Evolutionary conservation across 2,329 filamentous ascomycete genomes (phyloP).

Genomic region (Fusarium poae): DNA sequence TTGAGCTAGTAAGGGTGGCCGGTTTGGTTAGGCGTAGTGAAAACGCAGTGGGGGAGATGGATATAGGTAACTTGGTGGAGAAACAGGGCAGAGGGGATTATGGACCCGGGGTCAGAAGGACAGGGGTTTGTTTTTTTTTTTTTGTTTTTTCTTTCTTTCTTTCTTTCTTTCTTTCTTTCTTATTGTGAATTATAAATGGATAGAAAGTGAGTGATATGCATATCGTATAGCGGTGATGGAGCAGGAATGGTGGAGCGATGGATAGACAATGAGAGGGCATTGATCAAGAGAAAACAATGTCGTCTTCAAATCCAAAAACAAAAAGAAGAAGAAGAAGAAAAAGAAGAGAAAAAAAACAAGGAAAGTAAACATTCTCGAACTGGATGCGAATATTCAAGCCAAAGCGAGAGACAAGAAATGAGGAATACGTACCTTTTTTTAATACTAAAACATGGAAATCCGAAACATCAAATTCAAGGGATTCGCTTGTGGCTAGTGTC

Average conservation of each 20-base stretch:
- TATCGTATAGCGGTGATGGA: constrained; percentile 25
- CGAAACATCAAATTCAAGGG: constrained; percentile 40
- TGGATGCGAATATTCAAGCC: constrained; percentile 16
- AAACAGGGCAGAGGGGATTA: constrained; percentile 35
- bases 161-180: not conserved
- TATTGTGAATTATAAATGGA: constrained; percentile 24
- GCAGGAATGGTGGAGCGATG: constrained; percentile 16
- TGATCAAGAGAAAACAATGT: constrained; percentile 19
- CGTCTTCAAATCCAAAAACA: constrained; percentile 1
- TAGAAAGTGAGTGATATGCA: constrained; percentile 3
- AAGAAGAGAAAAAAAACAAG: no score
- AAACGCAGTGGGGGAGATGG: constrained; percentile 22
- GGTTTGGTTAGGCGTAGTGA: constrained; percentile 29
- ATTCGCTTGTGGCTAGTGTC: constrained; percentile 37
- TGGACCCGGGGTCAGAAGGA: constrained; percentile 27
- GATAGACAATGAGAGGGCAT: constrained; percentile 4
- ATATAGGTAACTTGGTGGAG: constrained; percentile 36
- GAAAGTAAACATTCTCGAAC: constrained; percentile 4
- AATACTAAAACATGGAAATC: constrained; percentile 41
- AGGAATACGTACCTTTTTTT: constrained; percentile 35
- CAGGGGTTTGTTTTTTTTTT: constrained; percentile 29
- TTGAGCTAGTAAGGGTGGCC: constrained; percentile 34
- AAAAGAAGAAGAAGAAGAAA: no score
- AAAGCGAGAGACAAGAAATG: constrained; percentile 5
- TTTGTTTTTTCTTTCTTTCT: constrained; percentile 1